phyloP scores from a whole-genome alignment of 441 rosid genomes.

The Brassica hybrid region DNA sequence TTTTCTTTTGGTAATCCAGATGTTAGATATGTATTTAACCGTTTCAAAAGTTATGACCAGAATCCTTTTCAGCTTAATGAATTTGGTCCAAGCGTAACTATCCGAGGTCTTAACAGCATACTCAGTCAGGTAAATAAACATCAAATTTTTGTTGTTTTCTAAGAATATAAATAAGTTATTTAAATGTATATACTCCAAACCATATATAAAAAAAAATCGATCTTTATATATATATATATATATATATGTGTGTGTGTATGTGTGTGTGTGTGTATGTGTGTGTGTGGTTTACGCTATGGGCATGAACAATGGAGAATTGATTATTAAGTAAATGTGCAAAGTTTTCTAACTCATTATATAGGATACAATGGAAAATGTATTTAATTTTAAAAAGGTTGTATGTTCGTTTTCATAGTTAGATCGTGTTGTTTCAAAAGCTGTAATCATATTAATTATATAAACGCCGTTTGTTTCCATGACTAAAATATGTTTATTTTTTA shows the following conservation, averaged over 20 bases:
- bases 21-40: slow-evolving; percentile 1
- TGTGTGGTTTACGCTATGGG: not conserved
- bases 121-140: slow-evolving; percentile 1
- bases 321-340: not conserved
- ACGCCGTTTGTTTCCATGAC: not conserved
- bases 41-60: not conserved
- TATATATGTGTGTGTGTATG: too few relatives aligned
- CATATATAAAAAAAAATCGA: not conserved
- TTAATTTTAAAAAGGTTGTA: not conserved
- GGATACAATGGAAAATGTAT: not conserved
- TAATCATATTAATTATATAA: not conserved
- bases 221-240: not conserved
- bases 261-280: too few relatives aligned
- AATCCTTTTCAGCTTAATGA: not conserved
- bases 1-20: slow-evolving; percentile 15
- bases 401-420: not conserved
- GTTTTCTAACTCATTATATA: not conserved
- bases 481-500: not conserved
- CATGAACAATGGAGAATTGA: not conserved
- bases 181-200: not conserved
- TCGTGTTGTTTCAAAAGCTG: not conserved
- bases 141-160: not conserved
- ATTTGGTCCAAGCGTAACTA: not conserved
- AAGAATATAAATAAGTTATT: not conserved
- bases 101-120: not conserved